These are phyloP conservation scores for Hanseniaspora hatyaiensis DNA, from an alignment of 805 yeast species.

Conservation along the genomic window DNA sequence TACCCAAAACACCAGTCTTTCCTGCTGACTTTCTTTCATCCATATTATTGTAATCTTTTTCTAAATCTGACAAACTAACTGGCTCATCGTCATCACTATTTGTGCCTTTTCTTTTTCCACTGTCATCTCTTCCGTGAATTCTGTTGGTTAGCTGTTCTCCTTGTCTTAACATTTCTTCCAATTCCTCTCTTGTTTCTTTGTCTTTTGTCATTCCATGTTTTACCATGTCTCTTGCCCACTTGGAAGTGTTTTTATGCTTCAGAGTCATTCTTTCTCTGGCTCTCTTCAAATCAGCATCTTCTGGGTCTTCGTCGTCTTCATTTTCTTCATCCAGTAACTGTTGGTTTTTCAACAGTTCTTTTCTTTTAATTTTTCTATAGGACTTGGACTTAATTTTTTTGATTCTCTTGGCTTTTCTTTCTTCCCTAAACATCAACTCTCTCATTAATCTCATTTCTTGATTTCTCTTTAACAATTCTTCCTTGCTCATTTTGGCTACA, in stretches of 20 bases:
- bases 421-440: slow-evolving; percentile 92
- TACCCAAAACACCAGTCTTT: too few relatives aligned
- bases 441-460: slow-evolving; percentile 82
- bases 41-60: slow-evolving; percentile 33
- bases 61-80: slow-evolving; percentile 41
- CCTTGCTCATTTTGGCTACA: slow-evolving; percentile 66
- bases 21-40: too few relatives aligned
- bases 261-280: slow-evolving; percentile 88
- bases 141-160: slow-evolving; percentile 67
- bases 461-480: slow-evolving; percentile 65
- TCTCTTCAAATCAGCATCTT: slow-evolving; percentile 60
- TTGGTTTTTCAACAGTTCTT: slow-evolving; percentile 60
- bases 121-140: slow-evolving; percentile 56
- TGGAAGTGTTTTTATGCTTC: slow-evolving; percentile 75
- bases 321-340: slow-evolving; percentile 46
- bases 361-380: slow-evolving; percentile 74
- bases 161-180: slow-evolving; percentile 87
- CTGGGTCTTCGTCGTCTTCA: slow-evolving; percentile 40
- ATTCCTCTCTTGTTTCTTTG: slow-evolving; percentile 66
- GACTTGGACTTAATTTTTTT: slow-evolving; percentile 91
- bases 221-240: slow-evolving; percentile 86
- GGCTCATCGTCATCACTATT: slow-evolving; percentile 28
- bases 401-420: slow-evolving; percentile 75
- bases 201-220: slow-evolving; percentile 86
- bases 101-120: slow-evolving; percentile 36